Evolutionary conservation across 2,329 filamentous ascomycete species (phyloP).

Genomic region (Phialemonium atrogriseum): DNA sequence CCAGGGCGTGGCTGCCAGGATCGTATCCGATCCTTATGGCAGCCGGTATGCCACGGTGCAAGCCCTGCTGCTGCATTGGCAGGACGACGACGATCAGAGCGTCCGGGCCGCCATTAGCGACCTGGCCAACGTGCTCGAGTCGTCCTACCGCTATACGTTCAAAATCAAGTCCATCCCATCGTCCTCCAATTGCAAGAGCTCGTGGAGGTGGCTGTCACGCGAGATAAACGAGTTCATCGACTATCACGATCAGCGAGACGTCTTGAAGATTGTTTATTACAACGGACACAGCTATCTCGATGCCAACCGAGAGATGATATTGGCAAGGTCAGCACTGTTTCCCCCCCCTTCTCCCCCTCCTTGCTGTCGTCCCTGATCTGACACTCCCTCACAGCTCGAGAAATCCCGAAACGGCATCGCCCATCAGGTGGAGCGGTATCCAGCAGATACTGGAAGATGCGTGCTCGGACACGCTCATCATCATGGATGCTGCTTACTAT

Average conservation of each 20-base stretch:
- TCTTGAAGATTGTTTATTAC: conserved; percentile 52
- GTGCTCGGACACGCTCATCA: conserved; percentile 44
- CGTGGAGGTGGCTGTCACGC: conserved; percentile 45
- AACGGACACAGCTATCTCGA: conserved; percentile 47
- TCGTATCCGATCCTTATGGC: conserved; percentile 40
- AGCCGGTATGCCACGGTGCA: conserved; percentile 45
- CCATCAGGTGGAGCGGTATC: conserved; percentile 47
- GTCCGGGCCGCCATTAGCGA: conserved; percentile 36
- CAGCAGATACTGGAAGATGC: conserved; percentile 49
- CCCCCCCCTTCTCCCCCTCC: not conserved
- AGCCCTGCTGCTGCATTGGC: conserved; percentile 47
- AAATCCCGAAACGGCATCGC: conserved; percentile 33
- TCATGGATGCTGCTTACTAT: conserved; percentile 53
- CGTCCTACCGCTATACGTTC: conserved; percentile 42
- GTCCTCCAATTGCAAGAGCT: conserved; percentile 34
- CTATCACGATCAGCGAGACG: conserved; percentile 44
- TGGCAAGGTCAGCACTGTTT: conserved; percentile 38
- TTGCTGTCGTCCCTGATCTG: not conserved
- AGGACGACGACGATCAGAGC: conserved; percentile 39
- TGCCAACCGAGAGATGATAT: conserved; percentile 46
- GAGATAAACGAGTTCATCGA: conserved; percentile 45
- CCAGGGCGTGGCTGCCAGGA: conserved; percentile 40
- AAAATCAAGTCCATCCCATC: conserved; percentile 42
- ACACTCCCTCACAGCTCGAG: conserved; percentile 32
- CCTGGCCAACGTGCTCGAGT: conserved; percentile 40